phyloP scores from a whole-genome alignment of 192 early-diverging fungal genomes.

The Rhizoclosmatium globosum region DNA sequence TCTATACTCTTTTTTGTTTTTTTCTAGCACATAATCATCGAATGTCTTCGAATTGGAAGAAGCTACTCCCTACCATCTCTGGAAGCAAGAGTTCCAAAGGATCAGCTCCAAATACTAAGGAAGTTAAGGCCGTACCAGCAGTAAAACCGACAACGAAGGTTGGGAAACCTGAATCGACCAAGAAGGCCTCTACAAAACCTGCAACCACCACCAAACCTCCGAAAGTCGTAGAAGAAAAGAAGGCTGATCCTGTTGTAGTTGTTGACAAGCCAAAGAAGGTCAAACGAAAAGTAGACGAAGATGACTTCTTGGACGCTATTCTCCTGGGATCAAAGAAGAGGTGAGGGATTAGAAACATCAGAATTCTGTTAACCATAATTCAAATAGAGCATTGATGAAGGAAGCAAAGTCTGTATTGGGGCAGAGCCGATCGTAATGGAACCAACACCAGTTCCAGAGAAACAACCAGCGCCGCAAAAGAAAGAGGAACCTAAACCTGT shows the following conservation, averaged over 20 bases:
- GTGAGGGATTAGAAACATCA: background rate
- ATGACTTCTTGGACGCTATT: conserved; percentile 14
- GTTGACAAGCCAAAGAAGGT: background rate
- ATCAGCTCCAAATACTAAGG: background rate
- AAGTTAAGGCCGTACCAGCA: no score
- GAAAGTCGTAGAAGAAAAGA: background rate
- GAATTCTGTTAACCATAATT: background rate
- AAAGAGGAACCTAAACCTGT: background rate
- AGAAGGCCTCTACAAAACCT: background rate
- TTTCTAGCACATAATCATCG: background rate
- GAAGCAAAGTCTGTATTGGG: background rate
- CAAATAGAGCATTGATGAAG: background rate
- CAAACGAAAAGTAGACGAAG: background rate
- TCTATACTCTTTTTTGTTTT: background rate
- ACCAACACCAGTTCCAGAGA: background rate
- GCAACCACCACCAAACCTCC: background rate
- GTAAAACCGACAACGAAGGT: background rate
- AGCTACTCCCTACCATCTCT: conserved; percentile 4
- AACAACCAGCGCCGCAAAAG: background rate
- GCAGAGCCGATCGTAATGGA: background rate
- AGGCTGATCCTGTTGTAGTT: background rate
- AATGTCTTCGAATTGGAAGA: conserved; percentile 22
- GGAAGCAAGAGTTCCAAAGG: background rate
- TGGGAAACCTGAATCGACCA: background rate
- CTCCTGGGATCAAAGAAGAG: conserved; percentile 1